Conservation (phyloP, 169 alveolate species). For the Babesia ovata region DNA sequence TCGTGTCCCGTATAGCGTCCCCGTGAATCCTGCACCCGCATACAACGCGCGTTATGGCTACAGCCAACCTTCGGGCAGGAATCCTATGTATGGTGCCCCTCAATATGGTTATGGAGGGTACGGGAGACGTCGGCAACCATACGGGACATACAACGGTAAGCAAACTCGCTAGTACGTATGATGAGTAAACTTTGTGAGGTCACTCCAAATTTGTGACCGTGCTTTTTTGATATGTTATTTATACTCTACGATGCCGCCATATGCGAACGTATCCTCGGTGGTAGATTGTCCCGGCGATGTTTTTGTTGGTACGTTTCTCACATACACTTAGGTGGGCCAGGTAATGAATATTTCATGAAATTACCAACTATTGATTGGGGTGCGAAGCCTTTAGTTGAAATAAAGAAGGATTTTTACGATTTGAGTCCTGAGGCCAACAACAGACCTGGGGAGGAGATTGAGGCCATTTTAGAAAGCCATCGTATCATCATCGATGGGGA, state of each 20-base stretch:
- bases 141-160: conserved; percentile 33
- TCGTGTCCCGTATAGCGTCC: conserved; percentile 16
- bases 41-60: conserved; percentile 16
- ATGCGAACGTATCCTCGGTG: too few relatives aligned
- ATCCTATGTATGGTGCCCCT: neutral
- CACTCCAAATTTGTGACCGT: too few relatives aligned
- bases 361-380: conserved; percentile 72
- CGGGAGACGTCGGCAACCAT: conserved; percentile 19
- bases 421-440: conserved; percentile 62
- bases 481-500: conserved; percentile 73
- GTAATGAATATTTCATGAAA: conserved; percentile 7
- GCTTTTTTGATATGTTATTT: too few relatives aligned
- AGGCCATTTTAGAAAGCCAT: conserved; percentile 61
- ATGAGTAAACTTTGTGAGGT: too few relatives aligned
- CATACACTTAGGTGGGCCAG: conserved; percentile 2
- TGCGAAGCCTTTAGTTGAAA: conserved; percentile 66
- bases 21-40: conserved; percentile 1
- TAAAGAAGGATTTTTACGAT: conserved; percentile 71
- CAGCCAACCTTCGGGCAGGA: neutral
- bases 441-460: conserved; percentile 75
- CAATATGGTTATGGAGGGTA: conserved; percentile 30
- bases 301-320: neutral
- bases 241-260: too few relatives aligned
- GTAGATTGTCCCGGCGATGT: too few relatives aligned
- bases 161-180: neutral